Base-by-base conservation (phyloP, 1,284 basidiomycete genomes). In the Heliocybe sulcata region DNA sequence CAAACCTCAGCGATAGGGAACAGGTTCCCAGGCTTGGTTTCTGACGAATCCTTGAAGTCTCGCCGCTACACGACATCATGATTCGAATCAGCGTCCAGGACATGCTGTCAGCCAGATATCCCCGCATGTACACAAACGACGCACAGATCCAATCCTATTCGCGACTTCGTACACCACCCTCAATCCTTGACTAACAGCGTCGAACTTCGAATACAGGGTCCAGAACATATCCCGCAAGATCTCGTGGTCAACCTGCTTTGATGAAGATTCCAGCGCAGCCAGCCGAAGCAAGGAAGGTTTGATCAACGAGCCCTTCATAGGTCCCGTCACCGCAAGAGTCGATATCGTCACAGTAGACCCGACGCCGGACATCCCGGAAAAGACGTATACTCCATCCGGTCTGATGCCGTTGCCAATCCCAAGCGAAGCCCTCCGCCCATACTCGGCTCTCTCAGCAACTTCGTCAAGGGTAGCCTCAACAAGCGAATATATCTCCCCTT, bases 181-280 rank as follows among this genome's bases (percentile, higher is more conserved):
- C 61, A 98, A 77, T 9, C 94, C 92, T 69, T 99, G 95, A 33
- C 92, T 80, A n/a, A 98, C 90, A 20, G 97, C 97, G 64, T 95
- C 89, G 53, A 99, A 70, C 70, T 99, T 99, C 3, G 94, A 97
- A 67, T 94, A 99, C 16, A 98, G 69, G 2, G 97, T 98, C 95
- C 96, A 99, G 70, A 99, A 98, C 35, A 99, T 77, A 70, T 99
- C 97, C 57, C 79, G 81, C 53, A 98, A 69, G n/a, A 90, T 84
- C 63, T 95, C 90, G 58, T 92, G 87, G 67, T 97, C 87, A 35
- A 80, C 72, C 51, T 85, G 79, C 61, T 89, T 90, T 6, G 81
- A 80, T 27, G 83, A 83, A 2, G 85, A 85, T 63, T 94, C 90
- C 59, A 94, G 70, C 6, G 90, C 83, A 29, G 87, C 79, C n/a